A percentile compares a stretch with the other conserved stretches of the same genome.
phyloP scores from a whole-genome alignment of 345 rosid genomes.

The Eucalyptus sideroxylon region DNA sequence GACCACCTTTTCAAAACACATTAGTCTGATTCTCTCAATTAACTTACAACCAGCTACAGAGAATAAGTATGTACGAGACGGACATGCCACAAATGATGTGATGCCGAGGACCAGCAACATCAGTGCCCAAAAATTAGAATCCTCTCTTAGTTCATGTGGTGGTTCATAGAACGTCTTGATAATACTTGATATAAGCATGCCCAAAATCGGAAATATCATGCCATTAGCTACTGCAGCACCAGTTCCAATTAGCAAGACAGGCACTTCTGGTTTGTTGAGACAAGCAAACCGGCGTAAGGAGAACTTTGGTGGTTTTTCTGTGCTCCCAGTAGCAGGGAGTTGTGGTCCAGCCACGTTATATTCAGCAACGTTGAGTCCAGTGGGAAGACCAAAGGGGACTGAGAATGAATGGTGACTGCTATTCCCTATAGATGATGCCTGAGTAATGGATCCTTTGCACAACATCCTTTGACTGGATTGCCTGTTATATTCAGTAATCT shows the following conservation, averaged over 20 bases:
- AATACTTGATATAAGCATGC: conserved; percentile 39
- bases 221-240: conserved; percentile 49
- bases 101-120: conserved; percentile 53
- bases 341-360: not conserved
- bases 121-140: conserved; percentile 63
- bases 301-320: conserved; percentile 17
- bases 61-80: conserved; percentile 46
- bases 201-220: conserved; percentile 46
- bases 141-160: conserved; percentile 41
- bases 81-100: conserved; percentile 34
- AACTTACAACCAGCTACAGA: conserved; percentile 63
- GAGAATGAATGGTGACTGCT: conserved; percentile 49
- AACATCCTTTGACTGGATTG: conserved; percentile 32
- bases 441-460: conserved; percentile 27
- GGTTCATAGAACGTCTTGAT: conserved; percentile 55
- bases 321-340: not conserved
- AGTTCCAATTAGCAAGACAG: conserved; percentile 46
- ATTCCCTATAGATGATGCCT: conserved; percentile 53
- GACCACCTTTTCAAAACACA: conserved; percentile 78
- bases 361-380: conserved; percentile 23
- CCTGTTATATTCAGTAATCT: conserved; percentile 15
- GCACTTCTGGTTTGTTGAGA: conserved; percentile 81
- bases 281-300: conserved; percentile 53
- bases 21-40: conserved; percentile 48
- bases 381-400: conserved; percentile 48